Base-by-base conservation (phyloP, 148 eudicot species). In the Rhododendron simsii region DNA sequence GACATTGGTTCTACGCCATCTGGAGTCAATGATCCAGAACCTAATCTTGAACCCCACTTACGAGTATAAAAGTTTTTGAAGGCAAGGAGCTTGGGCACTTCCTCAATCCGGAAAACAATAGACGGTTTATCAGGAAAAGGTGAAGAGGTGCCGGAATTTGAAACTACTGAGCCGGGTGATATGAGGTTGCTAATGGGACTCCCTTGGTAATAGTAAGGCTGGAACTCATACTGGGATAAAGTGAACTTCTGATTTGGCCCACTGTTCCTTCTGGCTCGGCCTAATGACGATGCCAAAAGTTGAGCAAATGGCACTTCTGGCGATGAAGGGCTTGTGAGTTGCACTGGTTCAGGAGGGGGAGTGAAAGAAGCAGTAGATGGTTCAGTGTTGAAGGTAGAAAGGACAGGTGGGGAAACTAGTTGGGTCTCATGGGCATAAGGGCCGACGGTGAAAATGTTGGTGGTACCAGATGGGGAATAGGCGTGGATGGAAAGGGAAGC, bases 291-390 rank as follows among this genome's bases (percentile, higher is more conserved):
- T 10, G 96, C 89, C 87, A 96, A 87, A 74, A 94, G 94, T 85
- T 95, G 93, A 59, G 98, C 98, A 81, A 96, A 96, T 2, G 99
- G 99, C 28, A 96, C 99, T 85, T 96, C 99, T 15, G 99, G 99
- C 1, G 99, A 95, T 30, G 98, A 91, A 45, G 99, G 99, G 16
- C 96, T 94, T 53, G 99, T 96, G 44, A 86, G 82, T 75, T 93
- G 98, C 81, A 93, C 89, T 20, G 95, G 89, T 77, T 93, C 99
- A 6, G 98, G 94, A 87, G 98, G 99, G 9, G 99, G 99, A 78
- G 99, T 97, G 63, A 94, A 93, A 84, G 93, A 91, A 83, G 99
- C 98, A 45, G 99, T 94, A 4, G 98, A 97, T 41, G 98, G 98
- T 75, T 98, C 96, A 0, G 99, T 94, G 9, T 96, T 94, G 87